Conservation (phyloP, 2,329 filamentous ascomycete genomes). For the Paecilomyces dactylethromorphus region DNA sequence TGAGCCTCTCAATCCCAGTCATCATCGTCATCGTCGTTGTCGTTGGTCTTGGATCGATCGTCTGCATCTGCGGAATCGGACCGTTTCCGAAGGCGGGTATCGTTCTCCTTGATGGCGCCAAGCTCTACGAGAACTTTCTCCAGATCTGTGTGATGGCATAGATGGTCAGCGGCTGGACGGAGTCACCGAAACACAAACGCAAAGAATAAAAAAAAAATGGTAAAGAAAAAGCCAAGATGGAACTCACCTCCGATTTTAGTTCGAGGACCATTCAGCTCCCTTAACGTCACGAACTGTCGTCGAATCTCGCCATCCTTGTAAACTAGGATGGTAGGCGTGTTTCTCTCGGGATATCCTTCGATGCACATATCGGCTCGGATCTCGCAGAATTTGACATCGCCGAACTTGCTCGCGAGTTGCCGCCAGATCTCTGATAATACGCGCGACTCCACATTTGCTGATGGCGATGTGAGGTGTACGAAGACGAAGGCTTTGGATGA, state of each 20-base stretch:
- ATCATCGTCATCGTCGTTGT: slow-evolving; percentile 39
- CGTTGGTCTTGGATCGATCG: slow-evolving; percentile 47
- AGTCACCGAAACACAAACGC: not conserved
- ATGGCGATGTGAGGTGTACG: slow-evolving; percentile 73
- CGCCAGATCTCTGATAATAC: slow-evolving; percentile 81
- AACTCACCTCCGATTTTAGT: slow-evolving; percentile 54
- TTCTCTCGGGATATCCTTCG: slow-evolving; percentile 89
- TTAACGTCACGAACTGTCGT: slow-evolving; percentile 84
- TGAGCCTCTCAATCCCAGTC: slow-evolving; percentile 48
- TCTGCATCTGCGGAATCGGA: slow-evolving; percentile 50
- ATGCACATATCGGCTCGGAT: slow-evolving; percentile 90
- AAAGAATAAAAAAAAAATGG: too few species aligned
- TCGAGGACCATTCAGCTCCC: slow-evolving; percentile 65
- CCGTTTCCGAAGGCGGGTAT: slow-evolving; percentile 62
- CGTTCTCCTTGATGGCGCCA: slow-evolving; percentile 70
- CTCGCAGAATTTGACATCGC: slow-evolving; percentile 96
- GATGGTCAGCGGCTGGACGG: not conserved
- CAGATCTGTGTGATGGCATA: slow-evolving; percentile 46
- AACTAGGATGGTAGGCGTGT: slow-evolving; percentile 87
- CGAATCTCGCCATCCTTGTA: slow-evolving; percentile 91
- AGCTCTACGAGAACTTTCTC: slow-evolving; percentile 76
- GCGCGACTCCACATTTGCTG: slow-evolving; percentile 78
- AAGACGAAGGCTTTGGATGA: slow-evolving; percentile 63
- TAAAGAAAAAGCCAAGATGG: not conserved
- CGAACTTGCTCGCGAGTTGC: slow-evolving; percentile 74